Percentiles rank a stretch among this genome's conserved stretches.
Conservation (phyloP, 176 grass and related monocot genomes). For the Tillandsia fasciculata region DNA sequence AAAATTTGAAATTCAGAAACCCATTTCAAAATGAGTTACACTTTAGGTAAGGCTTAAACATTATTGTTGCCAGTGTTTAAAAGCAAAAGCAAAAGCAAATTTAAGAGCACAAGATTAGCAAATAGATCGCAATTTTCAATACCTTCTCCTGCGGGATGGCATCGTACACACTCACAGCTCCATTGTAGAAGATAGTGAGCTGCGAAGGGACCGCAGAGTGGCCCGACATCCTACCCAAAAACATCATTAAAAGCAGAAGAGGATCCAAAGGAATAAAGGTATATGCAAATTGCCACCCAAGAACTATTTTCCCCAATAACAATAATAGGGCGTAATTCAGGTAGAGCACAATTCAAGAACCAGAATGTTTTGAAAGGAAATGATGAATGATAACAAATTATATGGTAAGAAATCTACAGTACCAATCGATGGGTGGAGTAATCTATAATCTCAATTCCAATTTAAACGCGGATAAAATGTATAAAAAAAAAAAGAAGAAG, state of each 20-base stretch:
- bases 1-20: neutral
- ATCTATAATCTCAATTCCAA: neutral
- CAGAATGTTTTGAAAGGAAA: neutral
- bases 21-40: neutral
- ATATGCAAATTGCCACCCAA: neutral
- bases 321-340: neutral
- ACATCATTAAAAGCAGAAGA: constrained; percentile 20
- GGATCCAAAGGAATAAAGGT: neutral
- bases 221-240: constrained; percentile 35
- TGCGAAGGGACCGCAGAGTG: constrained; percentile 31
- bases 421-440: neutral
- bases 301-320: neutral
- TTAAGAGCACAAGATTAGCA: neutral
- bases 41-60: too few species aligned
- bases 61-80: neutral
- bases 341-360: neutral
- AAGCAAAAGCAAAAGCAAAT: neutral
- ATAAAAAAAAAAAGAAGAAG: too few species aligned
- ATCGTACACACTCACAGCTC: constrained; percentile 78
- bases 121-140: neutral
- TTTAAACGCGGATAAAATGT: neutral
- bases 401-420: neutral
- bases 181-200: constrained; percentile 85
- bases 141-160: constrained; percentile 78
- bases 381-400: neutral